Evolutionary conservation across 2,329 filamentous ascomycete species (phyloP).

Genomic region (Pseudogymnoascus pannorum): DNA sequence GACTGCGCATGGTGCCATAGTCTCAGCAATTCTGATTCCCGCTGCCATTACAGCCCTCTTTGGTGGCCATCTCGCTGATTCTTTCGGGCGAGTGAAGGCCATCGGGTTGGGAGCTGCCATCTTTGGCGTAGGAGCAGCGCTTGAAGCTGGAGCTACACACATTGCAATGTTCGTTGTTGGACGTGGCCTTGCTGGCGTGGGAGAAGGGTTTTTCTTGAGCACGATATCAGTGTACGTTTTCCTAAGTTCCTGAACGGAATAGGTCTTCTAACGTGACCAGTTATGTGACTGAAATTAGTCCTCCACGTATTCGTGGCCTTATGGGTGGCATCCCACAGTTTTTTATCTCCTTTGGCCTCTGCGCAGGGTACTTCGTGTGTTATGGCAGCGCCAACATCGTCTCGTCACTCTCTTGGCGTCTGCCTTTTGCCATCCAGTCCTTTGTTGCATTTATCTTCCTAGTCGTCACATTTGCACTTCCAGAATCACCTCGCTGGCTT

Average conservation of each 20-base stretch:
- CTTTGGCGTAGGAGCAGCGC: slow-evolving; percentile 45
- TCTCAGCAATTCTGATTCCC: slow-evolving; percentile 52
- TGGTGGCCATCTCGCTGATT: slow-evolving; percentile 46
- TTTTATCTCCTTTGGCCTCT: slow-evolving; percentile 42
- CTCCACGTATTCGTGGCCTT: slow-evolving; percentile 40
- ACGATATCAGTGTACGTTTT: slow-evolving; percentile 41
- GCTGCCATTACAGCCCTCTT: slow-evolving; percentile 51
- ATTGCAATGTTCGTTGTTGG: slow-evolving; percentile 49
- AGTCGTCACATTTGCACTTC: slow-evolving; percentile 34
- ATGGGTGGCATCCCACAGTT: slow-evolving; percentile 48
- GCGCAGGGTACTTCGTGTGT: slow-evolving; percentile 51
- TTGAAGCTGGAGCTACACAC: slow-evolving; percentile 42
- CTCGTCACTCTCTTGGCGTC: slow-evolving; percentile 46
- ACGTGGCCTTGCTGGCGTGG: slow-evolving; percentile 48
- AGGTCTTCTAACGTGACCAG: slow-evolving; percentile 10
- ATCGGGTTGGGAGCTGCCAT: slow-evolving; percentile 43
- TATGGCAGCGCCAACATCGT: slow-evolving; percentile 44
- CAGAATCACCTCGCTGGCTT: slow-evolving; percentile 53
- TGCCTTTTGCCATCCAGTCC: slow-evolving; percentile 46
- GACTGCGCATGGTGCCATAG: slow-evolving; percentile 47
- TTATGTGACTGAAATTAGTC: slow-evolving; percentile 56
- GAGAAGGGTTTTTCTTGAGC: slow-evolving; percentile 51
- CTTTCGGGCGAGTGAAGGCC: slow-evolving; percentile 41
- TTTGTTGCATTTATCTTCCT: slow-evolving; percentile 35
- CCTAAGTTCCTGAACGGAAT: background rate